A percentile compares a stretch with the other conserved stretches of the same genome.
Evolutionary conservation across 2,329 filamentous ascomycete genomes (phyloP).

Genomic region (Epichloe elymi): DNA sequence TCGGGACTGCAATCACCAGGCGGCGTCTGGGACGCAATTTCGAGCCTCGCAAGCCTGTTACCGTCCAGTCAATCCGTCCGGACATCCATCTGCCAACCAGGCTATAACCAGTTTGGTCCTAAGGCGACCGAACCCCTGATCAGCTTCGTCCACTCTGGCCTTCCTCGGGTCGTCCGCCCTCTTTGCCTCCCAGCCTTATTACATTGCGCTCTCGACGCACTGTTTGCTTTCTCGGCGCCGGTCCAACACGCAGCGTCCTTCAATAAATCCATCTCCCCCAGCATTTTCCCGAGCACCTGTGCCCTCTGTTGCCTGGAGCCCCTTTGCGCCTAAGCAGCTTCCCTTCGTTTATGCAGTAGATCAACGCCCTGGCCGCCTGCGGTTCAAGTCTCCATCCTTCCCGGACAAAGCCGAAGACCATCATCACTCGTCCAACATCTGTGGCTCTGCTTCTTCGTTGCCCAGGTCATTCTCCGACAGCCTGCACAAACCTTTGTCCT

Average conservation of each 20-base stretch:
- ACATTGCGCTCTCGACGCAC: conserved; percentile 2
- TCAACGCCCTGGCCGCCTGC: conserved; percentile 1
- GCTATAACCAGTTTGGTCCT: conserved; percentile 2
- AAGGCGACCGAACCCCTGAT: conserved; percentile 2
- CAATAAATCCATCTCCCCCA: neutral
- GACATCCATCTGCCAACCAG: conserved; percentile 3
- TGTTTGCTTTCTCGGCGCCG: conserved; percentile 3
- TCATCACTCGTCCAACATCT: neutral
- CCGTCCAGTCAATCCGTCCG: neutral
- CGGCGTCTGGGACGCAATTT: conserved; percentile 2
- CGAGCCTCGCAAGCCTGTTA: neutral
- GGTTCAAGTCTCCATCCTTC: conserved; percentile 1
- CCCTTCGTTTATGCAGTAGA: conserved; percentile 3
- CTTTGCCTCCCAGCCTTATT: neutral
- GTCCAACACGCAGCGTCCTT: conserved; percentile 1
- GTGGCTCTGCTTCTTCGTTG: neutral
- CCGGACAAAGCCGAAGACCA: neutral
- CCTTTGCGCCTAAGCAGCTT: conserved; percentile 6
- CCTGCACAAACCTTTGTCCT: neutral
- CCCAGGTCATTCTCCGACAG: neutral
- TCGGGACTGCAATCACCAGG: neutral
- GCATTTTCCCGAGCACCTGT: neutral
- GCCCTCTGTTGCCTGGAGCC: neutral
- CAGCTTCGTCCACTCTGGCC: conserved; percentile 4
- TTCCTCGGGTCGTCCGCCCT: conserved; percentile 2